phyloP scores from a whole-genome alignment of 768 basidiomycete genomes.

The Psilocybe sp. region DNA sequence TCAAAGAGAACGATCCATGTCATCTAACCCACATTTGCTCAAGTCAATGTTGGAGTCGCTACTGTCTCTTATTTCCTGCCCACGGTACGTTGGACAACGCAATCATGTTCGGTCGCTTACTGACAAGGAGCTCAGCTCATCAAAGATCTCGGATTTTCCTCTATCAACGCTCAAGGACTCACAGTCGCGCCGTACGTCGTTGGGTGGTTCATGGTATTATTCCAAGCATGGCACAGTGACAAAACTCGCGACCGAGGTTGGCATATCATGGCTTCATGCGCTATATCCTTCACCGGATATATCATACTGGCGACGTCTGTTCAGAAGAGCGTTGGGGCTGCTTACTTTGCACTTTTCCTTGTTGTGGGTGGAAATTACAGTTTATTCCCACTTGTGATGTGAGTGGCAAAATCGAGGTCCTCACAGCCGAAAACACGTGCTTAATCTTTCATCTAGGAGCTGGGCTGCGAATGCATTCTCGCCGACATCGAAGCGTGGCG shows the following conservation, averaged over 20 bases:
- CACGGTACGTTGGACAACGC: conserved; percentile 30
- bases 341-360: conserved; percentile 57
- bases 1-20: background rate
- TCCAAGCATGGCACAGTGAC: conserved; percentile 56
- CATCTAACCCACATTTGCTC: background rate
- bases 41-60: conserved; percentile 56
- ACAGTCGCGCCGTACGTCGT: conserved; percentile 56
- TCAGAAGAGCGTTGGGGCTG: conserved; percentile 48
- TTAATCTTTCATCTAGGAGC: conserved; percentile 34
- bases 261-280: conserved; percentile 50
- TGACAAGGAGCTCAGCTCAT: conserved; percentile 36
- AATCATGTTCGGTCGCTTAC: background rate
- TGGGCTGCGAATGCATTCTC: conserved; percentile 61
- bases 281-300: conserved; percentile 48
- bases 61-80: conserved; percentile 57
- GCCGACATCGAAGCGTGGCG: conserved; percentile 58
- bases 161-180: conserved; percentile 55
- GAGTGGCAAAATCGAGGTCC: conserved; percentile 13
- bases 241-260: conserved; percentile 51
- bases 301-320: conserved; percentile 50
- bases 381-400: conserved; percentile 59
- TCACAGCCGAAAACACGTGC: background rate
- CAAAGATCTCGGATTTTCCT: conserved; percentile 51
- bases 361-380: conserved; percentile 54
- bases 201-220: conserved; percentile 54